Percentiles rank a stretch among this genome's conserved stretches.
phyloP scores from a whole-genome alignment of 169 alveolate species.

The Eimeria maxima region DNA sequence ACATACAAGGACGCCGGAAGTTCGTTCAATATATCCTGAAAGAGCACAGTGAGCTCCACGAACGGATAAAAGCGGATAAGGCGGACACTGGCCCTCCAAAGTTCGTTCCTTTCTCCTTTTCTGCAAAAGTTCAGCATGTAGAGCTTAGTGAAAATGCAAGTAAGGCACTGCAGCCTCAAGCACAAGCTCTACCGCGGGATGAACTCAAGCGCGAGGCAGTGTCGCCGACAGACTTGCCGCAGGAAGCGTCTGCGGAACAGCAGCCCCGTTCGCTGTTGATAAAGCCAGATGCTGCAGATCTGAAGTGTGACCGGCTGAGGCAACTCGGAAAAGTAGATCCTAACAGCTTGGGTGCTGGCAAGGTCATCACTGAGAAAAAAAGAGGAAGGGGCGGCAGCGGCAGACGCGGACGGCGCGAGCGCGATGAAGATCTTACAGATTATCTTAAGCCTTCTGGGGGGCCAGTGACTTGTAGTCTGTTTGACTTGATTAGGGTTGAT shows the following conservation, averaged over 20 bases:
- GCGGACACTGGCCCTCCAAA: constrained; percentile 80
- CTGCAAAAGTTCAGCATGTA: constrained; percentile 75
- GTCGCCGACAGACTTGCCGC: background rate
- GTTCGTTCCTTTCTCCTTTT: constrained; percentile 76
- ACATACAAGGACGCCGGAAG: constrained; percentile 75
- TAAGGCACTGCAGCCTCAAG: background rate
- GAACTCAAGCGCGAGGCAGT: constrained; percentile 19
- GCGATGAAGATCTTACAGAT: constrained; percentile 53
- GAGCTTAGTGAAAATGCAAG: constrained; percentile 13
- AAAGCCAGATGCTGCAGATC: constrained; percentile 19
- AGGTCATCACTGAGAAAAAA: background rate
- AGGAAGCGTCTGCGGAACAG: background rate
- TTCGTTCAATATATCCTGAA: constrained; percentile 65
- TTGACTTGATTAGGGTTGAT: constrained; percentile 48
- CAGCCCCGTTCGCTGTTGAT: constrained; percentile 44
- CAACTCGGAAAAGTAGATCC: constrained; percentile 64
- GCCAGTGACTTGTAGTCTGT: constrained; percentile 48
- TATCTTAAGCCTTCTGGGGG: constrained; percentile 54
- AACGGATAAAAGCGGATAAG: constrained; percentile 44
- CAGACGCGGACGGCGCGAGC: constrained; percentile 73
- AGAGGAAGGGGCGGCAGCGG: constrained; percentile 72
- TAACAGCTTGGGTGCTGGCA: constrained; percentile 48
- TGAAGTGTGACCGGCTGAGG: constrained; percentile 63
- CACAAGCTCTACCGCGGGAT: constrained; percentile 12
- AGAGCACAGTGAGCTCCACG: constrained; percentile 69